A percentile compares a stretch with the other conserved stretches of the same genome.
These are phyloP conservation scores for Fraxinus floribunda DNA, from an alignment of 305 asterid species.

Conservation along the genomic window DNA sequence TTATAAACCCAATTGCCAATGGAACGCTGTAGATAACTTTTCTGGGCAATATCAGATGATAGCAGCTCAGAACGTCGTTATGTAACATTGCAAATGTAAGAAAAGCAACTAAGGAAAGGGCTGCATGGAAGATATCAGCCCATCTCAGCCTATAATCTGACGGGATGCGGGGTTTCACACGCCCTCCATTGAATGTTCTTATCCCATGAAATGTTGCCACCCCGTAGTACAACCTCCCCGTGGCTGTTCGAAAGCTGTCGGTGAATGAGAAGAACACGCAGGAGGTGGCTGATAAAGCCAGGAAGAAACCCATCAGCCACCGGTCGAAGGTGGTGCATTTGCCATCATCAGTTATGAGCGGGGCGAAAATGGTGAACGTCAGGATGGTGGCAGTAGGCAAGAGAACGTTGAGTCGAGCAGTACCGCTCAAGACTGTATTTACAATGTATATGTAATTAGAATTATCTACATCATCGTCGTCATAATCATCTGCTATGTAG, in stretches of 20 bases:
- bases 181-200: constrained; percentile 53
- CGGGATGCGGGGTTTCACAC: constrained; percentile 32
- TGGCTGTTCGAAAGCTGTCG: constrained; percentile 49
- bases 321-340: constrained; percentile 43
- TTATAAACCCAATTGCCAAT: constrained; percentile 42
- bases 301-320: constrained; percentile 42
- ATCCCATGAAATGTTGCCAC: constrained; percentile 52
- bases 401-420: constrained; percentile 60
- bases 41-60: constrained; percentile 39
- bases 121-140: constrained; percentile 47
- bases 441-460: constrained; percentile 46
- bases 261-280: constrained; percentile 55
- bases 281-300: constrained; percentile 38
- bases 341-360: constrained; percentile 49
- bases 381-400: constrained; percentile 62
- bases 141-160: constrained; percentile 50
- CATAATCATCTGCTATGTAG: constrained; percentile 18
- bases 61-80: constrained; percentile 51
- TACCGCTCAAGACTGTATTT: constrained; percentile 52
- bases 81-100: constrained; percentile 53
- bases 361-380: constrained; percentile 51
- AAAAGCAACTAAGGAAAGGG: constrained; percentile 50
- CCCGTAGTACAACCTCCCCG: constrained; percentile 55
- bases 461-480: constrained; percentile 31
- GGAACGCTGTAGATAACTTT: constrained; percentile 44